Percentiles rank a stretch among this genome's conserved stretches.
Evolutionary conservation across 2,329 filamentous ascomycete species (phyloP).

Genomic region (Microsporum audouinii): DNA sequence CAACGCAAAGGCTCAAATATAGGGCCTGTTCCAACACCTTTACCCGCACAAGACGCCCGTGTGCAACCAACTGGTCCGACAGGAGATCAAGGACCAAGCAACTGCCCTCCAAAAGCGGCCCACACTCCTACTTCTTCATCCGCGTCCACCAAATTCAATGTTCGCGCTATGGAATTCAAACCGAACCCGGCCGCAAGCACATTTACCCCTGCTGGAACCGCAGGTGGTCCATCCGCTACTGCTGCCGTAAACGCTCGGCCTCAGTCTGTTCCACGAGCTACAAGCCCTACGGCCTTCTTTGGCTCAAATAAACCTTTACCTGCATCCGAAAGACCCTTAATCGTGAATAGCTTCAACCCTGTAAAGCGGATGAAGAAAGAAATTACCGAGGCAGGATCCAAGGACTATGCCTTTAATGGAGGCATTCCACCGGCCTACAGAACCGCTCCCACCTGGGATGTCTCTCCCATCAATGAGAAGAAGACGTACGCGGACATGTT

Average conservation of each 20-base stretch:
- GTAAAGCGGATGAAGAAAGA: slow-evolving; percentile 62
- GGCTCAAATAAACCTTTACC: slow-evolving; percentile 62
- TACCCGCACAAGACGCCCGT: slow-evolving; percentile 55
- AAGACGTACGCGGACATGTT: slow-evolving; percentile 73
- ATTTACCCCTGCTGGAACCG: slow-evolving; percentile 58
- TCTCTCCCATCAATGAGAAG: slow-evolving; percentile 57
- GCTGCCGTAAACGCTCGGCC: slow-evolving; percentile 45
- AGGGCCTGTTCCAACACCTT: slow-evolving; percentile 40
- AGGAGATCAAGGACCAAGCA: slow-evolving; percentile 41
- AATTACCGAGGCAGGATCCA: slow-evolving; percentile 38
- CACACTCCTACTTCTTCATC: slow-evolving; percentile 46
- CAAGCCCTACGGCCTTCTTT: slow-evolving; percentile 45
- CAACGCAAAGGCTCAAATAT: slow-evolving; percentile 38
- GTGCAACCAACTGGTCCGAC: slow-evolving; percentile 55
- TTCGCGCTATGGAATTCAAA: slow-evolving; percentile 62
- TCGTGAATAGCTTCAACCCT: slow-evolving; percentile 48
- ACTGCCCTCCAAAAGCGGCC: slow-evolving; percentile 32
- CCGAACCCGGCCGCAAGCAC: slow-evolving; percentile 69
- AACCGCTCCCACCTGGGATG: slow-evolving; percentile 75
- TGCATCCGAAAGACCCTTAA: slow-evolving; percentile 42
- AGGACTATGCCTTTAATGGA: slow-evolving; percentile 62
- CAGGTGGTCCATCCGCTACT: slow-evolving; percentile 61
- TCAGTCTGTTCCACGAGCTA: slow-evolving; percentile 36
- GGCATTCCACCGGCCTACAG: slow-evolving; percentile 77
- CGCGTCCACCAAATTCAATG: slow-evolving; percentile 47